Evolutionary conservation across 371 early-diverging fungal genomes (phyloP).

Genomic region (Mortierella sp.): DNA sequence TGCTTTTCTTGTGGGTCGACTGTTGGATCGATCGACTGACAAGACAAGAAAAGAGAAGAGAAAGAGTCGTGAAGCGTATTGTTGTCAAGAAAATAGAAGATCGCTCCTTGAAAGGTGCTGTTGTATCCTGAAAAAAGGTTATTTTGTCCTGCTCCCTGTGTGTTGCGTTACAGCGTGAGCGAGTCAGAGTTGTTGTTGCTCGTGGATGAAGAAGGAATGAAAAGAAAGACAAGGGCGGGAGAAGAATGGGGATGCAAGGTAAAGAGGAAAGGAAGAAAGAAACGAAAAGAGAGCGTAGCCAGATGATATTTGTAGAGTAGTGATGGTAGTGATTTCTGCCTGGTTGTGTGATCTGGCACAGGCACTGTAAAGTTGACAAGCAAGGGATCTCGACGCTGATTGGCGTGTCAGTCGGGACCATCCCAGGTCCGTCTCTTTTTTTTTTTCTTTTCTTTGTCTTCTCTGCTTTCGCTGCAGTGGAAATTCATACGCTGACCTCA

Average conservation of each 20-base stretch:
- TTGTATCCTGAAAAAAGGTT: neutral
- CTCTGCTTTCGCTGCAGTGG: neutral
- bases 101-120: neutral
- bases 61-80: neutral
- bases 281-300: neutral
- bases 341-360: no score
- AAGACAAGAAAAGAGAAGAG: neutral
- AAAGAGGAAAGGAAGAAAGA: neutral
- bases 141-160: neutral
- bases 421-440: neutral
- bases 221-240: neutral
- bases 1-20: neutral
- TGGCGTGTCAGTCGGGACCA: conserved; percentile 15
- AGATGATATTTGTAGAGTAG: neutral
- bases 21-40: neutral
- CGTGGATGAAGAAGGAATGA: neutral
- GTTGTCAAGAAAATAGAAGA: neutral
- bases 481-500: neutral
- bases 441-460: neutral
- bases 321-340: neutral
- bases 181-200: neutral
- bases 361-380: no score
- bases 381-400: conserved; percentile 8
- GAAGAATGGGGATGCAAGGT: neutral
- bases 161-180: conserved; percentile 2